Conservation (phyloP, 2,329 filamentous ascomycete species). For the Phaeosphaeriaceae sp. region DNA sequence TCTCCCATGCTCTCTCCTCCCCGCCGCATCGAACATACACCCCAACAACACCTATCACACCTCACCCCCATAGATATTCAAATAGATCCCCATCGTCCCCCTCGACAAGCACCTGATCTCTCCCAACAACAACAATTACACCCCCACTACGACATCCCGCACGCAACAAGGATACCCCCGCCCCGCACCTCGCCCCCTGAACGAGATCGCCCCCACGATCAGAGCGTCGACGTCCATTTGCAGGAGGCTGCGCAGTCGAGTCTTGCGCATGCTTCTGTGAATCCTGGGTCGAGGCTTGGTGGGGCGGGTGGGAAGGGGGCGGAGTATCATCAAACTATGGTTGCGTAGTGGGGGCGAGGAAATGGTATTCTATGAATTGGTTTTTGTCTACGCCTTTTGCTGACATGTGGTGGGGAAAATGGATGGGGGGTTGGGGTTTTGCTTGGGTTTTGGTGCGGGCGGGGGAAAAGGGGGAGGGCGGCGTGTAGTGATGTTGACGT, state of each 20-base stretch:
- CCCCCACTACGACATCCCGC: constrained; percentile 14
- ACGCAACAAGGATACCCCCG: constrained; percentile 24
- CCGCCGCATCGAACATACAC: constrained; percentile 27
- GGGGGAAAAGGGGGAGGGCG: too few relatives aligned
- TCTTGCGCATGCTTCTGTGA: constrained; percentile 35
- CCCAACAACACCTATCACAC: constrained; percentile 16
- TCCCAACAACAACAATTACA: constrained; percentile 1
- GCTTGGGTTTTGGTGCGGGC: too few relatives aligned
- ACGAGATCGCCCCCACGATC: constrained; percentile 26
- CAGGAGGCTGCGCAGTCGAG: constrained; percentile 44
- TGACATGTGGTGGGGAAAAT: too few relatives aligned
- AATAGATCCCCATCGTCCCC: constrained; percentile 2
- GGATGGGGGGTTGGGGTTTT: too few relatives aligned
- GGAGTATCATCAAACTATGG: constrained; percentile 34
- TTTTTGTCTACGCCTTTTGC: too few relatives aligned
- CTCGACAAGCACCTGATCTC: too few relatives aligned
- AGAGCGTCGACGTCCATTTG: constrained; percentile 36
- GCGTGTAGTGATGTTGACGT: too few relatives aligned
- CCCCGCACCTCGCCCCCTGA: constrained; percentile 33
- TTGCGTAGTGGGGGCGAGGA: constrained; percentile 19
- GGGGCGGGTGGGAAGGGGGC: constrained; percentile 23
- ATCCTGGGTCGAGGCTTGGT: constrained; percentile 22
- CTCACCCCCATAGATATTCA: constrained; percentile 14
- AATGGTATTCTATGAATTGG: neutral
- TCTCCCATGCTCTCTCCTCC: constrained; percentile 38